A percentile compares a stretch with the other conserved stretches of the same genome.
phyloP scores from a whole-genome alignment of 495 filamentous ascomycete species.

The Rostrohypoxylon terebratum region DNA sequence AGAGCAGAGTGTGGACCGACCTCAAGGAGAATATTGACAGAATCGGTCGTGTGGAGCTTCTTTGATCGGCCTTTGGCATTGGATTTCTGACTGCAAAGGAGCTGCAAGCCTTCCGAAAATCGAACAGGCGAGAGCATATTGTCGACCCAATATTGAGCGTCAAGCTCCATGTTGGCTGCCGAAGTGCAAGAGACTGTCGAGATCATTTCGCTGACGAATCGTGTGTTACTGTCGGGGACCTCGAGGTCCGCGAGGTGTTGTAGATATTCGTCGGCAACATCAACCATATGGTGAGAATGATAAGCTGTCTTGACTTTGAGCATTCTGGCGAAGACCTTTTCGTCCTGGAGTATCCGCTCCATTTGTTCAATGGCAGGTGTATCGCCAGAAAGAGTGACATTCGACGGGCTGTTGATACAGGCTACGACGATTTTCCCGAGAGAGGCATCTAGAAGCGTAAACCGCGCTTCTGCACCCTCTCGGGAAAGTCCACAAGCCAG shows the following conservation, averaged over 20 bases:
- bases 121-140: conserved; percentile 59
- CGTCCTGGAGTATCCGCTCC: conserved; percentile 39
- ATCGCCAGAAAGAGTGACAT: conserved; percentile 57
- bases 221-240: not conserved
- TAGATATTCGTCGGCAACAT: conserved; percentile 50
- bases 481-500: not conserved
- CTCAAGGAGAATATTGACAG: not conserved
- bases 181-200: conserved; percentile 48
- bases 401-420: conserved; percentile 61
- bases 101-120: conserved; percentile 43
- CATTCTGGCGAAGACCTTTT: conserved; percentile 55
- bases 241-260: conserved; percentile 24
- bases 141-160: conserved; percentile 54
- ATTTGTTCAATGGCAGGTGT: conserved; percentile 48
- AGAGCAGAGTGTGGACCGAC: conserved; percentile 7
- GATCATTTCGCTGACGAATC: conserved; percentile 41
- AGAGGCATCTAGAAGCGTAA: not conserved
- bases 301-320: conserved; percentile 55
- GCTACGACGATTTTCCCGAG: conserved; percentile 47
- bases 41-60: not conserved
- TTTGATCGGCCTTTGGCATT: conserved; percentile 2
- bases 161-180: not conserved
- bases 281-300: conserved; percentile 55
- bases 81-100: not conserved
- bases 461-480: not conserved